Evolutionary conservation across 2,329 filamentous ascomycete species (phyloP).

Genomic region (Fusarium sp.): DNA sequence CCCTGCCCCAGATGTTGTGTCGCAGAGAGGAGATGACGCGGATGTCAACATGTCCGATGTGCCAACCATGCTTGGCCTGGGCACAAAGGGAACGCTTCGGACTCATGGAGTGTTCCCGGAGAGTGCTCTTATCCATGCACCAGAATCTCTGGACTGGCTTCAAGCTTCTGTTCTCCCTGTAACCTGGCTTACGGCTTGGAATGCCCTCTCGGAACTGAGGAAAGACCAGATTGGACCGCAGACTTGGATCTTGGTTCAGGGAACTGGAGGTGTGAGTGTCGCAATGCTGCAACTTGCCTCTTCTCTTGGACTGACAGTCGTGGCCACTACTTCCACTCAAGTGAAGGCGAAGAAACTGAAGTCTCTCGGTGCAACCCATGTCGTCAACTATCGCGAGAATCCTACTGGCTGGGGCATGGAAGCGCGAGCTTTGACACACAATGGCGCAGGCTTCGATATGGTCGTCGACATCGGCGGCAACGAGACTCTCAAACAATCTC

Average conservation of each 20-base stretch:
- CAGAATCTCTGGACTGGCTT: constrained; percentile 55
- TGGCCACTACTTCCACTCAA: constrained; percentile 70
- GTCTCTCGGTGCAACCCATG: constrained; percentile 67
- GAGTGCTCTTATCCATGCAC: constrained; percentile 66
- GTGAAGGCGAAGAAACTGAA: constrained; percentile 65
- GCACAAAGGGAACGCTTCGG: constrained; percentile 67
- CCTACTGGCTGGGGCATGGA: constrained; percentile 68
- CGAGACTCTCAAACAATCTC: constrained; percentile 67
- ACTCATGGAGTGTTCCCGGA: constrained; percentile 70
- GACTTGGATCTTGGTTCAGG: constrained; percentile 54
- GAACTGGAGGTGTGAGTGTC: constrained; percentile 56
- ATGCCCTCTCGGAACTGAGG: constrained; percentile 61
- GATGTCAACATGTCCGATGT: constrained; percentile 44
- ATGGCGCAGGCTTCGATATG: constrained; percentile 68
- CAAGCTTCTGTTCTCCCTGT: constrained; percentile 61
- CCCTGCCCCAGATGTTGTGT: constrained; percentile 48
- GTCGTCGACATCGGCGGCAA: constrained; percentile 76
- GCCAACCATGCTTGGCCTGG: constrained; percentile 66
- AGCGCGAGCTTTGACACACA: constrained; percentile 62
- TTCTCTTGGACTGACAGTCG: constrained; percentile 64
- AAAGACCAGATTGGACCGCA: constrained; percentile 55
- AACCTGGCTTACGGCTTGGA: constrained; percentile 65
- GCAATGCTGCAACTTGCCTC: constrained; percentile 57
- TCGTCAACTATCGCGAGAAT: constrained; percentile 71
- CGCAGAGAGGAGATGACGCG: constrained; percentile 40